Conservation (phyloP, 306 rosid species). For the Trichosanthes truncata region DNA sequence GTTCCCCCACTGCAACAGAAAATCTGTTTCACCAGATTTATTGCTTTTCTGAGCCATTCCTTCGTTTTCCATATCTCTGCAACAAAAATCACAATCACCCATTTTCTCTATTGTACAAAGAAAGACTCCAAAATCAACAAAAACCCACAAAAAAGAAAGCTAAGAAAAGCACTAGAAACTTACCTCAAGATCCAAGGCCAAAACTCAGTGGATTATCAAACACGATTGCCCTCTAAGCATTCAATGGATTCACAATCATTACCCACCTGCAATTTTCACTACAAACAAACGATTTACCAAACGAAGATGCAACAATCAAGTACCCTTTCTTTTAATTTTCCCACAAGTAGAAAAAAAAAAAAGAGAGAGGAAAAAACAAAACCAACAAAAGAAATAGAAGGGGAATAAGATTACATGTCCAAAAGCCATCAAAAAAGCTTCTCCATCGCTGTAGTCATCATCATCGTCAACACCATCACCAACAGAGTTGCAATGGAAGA, state of each 20-base stretch:
- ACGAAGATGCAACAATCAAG: not conserved
- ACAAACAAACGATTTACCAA: not conserved
- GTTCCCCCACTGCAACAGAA: slow-evolving; percentile 50
- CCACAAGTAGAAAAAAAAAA: not conserved
- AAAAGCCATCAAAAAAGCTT: not conserved
- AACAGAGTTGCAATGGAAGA: not conserved
- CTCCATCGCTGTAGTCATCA: not conserved
- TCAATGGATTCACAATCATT: slow-evolving; percentile 5
- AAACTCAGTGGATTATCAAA: not conserved
- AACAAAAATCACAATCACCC: slow-evolving; percentile 6
- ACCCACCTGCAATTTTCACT: not conserved
- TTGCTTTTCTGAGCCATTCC: slow-evolving; percentile 23
- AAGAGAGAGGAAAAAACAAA: slow-evolving; percentile 5
- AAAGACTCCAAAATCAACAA: not conserved
- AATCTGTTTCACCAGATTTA: slow-evolving; percentile 31
- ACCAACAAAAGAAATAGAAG: not conserved
- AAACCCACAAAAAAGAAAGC: not conserved
- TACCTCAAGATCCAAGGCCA: slow-evolving; percentile 27
- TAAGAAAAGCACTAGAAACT: not conserved
- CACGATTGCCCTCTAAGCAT: slow-evolving; percentile 15
- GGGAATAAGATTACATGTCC: slow-evolving; percentile 1
- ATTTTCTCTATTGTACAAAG: not conserved
- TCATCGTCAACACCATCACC: not conserved
- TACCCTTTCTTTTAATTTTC: slow-evolving; percentile 5
- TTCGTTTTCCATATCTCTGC: slow-evolving; percentile 41